Conservation (phyloP, 345 rosid species). For the Syzygium oleosum region DNA sequence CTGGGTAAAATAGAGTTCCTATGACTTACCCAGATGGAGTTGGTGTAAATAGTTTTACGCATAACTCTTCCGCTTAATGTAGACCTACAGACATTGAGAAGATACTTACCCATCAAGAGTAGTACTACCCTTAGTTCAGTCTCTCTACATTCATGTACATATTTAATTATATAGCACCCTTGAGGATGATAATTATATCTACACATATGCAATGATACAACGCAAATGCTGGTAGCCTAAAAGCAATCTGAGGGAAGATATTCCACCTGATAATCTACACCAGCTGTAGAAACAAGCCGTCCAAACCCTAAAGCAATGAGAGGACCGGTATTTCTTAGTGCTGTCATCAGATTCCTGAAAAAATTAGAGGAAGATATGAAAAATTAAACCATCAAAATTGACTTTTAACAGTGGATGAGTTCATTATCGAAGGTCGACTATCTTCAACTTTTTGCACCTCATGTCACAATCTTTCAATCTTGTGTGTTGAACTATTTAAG, state of each 20-base stretch:
- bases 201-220: neutral
- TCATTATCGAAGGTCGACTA: neutral
- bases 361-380: neutral
- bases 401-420: neutral
- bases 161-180: neutral
- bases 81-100: neutral
- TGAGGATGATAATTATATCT: neutral
- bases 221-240: neutral
- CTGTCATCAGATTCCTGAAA: slow-evolving; percentile 52
- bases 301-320: slow-evolving; percentile 63
- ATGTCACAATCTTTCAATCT: neutral
- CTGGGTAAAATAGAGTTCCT: neutral
- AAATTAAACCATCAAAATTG: neutral
- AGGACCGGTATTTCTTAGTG: slow-evolving; percentile 51
- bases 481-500: neutral
- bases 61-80: neutral
- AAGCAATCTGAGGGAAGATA: neutral
- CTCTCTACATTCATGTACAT: neutral
- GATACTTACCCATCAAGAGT: neutral
- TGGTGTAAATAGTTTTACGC: neutral
- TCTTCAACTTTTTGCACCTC: neutral
- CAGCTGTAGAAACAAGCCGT: slow-evolving; percentile 59
- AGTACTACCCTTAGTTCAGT: neutral
- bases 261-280: slow-evolving; percentile 85
- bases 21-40: neutral